A percentile compares a stretch with the other conserved stretches of the same genome.
Conservation (phyloP, 1,284 basidiomycete species). For the Termitomyces sp. region DNA sequence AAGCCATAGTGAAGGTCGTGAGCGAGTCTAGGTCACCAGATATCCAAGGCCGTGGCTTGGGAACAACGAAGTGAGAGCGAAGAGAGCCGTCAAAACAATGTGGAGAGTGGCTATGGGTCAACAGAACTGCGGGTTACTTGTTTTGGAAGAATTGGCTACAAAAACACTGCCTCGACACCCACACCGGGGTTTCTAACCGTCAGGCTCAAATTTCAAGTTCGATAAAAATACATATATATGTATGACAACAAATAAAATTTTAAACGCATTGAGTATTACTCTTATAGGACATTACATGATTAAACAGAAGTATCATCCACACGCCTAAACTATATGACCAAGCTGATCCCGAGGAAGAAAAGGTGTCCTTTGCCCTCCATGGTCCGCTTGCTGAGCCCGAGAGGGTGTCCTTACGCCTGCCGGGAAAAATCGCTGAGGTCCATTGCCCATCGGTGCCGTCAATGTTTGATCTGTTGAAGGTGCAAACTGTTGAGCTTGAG, state of each 20-base stretch:
- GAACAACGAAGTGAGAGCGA: neutral
- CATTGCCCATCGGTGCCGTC: slow-evolving; percentile 12
- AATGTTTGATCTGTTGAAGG: slow-evolving; percentile 13
- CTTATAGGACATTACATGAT: neutral
- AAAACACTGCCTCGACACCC: slow-evolving; percentile 5
- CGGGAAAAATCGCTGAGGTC: slow-evolving; percentile 22
- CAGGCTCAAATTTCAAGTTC: neutral
- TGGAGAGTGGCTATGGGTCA: neutral
- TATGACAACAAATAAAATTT: neutral
- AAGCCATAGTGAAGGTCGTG: slow-evolving; percentile 23
- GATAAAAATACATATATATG: neutral
- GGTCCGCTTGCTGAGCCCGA: slow-evolving; percentile 19
- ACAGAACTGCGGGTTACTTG: slow-evolving; percentile 8
- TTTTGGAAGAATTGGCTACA: slow-evolving; percentile 6
- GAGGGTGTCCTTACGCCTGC: slow-evolving; percentile 25
- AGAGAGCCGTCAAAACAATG: neutral
- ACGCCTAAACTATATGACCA: slow-evolving; percentile 7
- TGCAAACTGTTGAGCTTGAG: slow-evolving; percentile 9
- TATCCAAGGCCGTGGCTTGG: neutral
- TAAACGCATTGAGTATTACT: neutral
- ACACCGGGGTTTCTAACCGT: neutral
- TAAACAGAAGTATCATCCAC: neutral
- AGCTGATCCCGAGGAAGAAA: slow-evolving; percentile 34
- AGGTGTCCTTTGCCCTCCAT: slow-evolving; percentile 40
- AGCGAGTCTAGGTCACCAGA: neutral